Evolutionary conservation across 768 basidiomycete species (phyloP).

Genomic region (Russula vinacea): DNA sequence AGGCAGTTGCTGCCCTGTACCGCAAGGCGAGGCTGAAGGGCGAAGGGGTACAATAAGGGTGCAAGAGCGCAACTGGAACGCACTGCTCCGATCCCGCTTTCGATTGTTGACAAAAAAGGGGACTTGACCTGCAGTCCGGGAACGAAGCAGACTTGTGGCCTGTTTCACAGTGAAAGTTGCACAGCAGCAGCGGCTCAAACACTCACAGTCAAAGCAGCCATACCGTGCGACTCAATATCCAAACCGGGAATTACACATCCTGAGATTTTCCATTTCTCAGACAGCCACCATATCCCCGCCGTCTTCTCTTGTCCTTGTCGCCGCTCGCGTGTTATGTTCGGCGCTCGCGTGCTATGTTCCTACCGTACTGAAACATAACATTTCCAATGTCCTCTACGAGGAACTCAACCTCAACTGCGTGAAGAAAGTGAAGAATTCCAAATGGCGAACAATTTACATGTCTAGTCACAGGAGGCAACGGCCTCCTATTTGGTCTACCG

Average conservation of each 20-base stretch:
- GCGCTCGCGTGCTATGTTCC: neutral
- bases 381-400: neutral
- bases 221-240: conserved; percentile 12
- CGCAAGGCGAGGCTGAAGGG: conserved; percentile 1
- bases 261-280: too few species aligned
- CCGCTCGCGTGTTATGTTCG: too few species aligned
- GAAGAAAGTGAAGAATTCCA: neutral
- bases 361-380: neutral
- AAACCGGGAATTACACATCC: too few species aligned
- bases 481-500: neutral
- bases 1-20: neutral
- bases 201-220: neutral
- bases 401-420: neutral
- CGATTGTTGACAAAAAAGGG: conserved; percentile 19
- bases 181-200: neutral
- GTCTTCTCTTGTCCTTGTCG: too few species aligned
- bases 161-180: conserved; percentile 16
- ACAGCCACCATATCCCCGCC: too few species aligned
- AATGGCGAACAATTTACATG: neutral
- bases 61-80: conserved; percentile 1
- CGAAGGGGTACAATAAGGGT: conserved; percentile 7
- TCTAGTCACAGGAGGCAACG: neutral
- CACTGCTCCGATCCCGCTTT: conserved; percentile 17
- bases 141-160: conserved; percentile 15
- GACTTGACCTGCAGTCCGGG: conserved; percentile 11